Base-by-base conservation (phyloP, 331 rosid genomes). In the Quercus lobata region DNA sequence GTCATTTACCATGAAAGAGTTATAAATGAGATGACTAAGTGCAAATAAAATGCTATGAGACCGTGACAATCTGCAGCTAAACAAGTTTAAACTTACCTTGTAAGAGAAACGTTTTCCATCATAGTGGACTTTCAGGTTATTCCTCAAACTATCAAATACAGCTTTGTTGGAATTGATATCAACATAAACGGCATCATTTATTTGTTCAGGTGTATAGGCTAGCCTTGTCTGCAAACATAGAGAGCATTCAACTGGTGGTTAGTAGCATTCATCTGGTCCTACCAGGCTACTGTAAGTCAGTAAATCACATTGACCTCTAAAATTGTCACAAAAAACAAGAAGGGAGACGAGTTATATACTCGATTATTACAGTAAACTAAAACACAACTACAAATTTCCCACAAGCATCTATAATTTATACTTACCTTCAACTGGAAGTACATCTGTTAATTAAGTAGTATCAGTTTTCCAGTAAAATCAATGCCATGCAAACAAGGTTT, bases 61-160 rank as follows among this genome's bases (percentile, higher is more conserved):
- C 76, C 11, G 71, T 22, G 16, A n/a, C 7, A 58, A 78, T 56
- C 74, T 22, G 74, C 54, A 19, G 46, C 60, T 25, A 56, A 65
- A 58, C 35, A 46, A 25, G 27, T 54, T 30, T 80, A 80, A 74
- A 73, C 49, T 75, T 80, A 95, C 99, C 97, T 95, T 93, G 81
- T 95, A 95, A 62, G 98, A 89, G 77, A 93, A 93, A 55, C 92
- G 90, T 72, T 81, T 89, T 77, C 98, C 98, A 54, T 95, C 99
- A 83, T 93, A 91, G 75, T 83, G 65, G 34, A 95, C 98, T 91
- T 95, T 95, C 5, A 85, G 98, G 76, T 93, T 93, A 81, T 93
- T 90, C 86, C 96, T 91, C 85, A 93, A 72, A 88, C 85, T 95
- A 32, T 95, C 97, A 84, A 87, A 95, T 78, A 95, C 98, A 75